phyloP scores from a whole-genome alignment of 176 grass and related monocot genomes.

The Carex parvula region DNA sequence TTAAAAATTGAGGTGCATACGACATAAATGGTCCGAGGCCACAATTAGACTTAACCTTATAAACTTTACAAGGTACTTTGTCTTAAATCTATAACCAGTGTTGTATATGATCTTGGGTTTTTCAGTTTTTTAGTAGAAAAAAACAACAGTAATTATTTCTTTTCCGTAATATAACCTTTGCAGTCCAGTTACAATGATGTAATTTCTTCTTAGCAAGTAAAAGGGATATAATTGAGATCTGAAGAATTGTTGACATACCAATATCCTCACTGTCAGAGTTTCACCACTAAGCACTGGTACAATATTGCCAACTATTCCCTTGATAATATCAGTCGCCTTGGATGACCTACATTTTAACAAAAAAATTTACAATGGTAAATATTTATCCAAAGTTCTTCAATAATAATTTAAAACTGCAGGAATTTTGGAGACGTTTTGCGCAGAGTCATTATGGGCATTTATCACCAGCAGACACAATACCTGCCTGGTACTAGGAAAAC shows the following conservation, averaged over 20 bases:
- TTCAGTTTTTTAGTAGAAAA: neutral
- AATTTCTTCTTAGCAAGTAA: neutral
- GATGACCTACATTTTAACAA: constrained; percentile 45
- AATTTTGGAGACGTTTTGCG: neutral
- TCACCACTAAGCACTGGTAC: constrained; percentile 67
- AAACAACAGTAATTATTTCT: neutral
- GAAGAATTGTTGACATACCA: constrained; percentile 35
- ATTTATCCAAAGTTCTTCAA: neutral
- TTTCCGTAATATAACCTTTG: neutral
- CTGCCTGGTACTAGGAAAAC: neutral
- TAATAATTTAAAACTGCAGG: neutral
- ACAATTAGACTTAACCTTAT: neutral
- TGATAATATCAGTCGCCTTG: constrained; percentile 63
- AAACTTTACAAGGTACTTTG: neutral
- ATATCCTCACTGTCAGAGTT: constrained; percentile 44
- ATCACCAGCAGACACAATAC: neutral
- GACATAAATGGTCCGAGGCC: neutral
- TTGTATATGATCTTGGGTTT: too few species aligned
- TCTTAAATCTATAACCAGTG: neutral
- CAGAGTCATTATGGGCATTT: neutral
- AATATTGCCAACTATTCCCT: constrained; percentile 65
- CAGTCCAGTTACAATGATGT: neutral
- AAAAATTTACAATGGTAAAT: neutral
- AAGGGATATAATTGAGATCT: neutral
- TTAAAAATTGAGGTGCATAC: neutral